These are phyloP conservation scores for Jatropha curcas DNA, from an alignment of 345 rosid genomes.

Conservation along the genomic window DNA sequence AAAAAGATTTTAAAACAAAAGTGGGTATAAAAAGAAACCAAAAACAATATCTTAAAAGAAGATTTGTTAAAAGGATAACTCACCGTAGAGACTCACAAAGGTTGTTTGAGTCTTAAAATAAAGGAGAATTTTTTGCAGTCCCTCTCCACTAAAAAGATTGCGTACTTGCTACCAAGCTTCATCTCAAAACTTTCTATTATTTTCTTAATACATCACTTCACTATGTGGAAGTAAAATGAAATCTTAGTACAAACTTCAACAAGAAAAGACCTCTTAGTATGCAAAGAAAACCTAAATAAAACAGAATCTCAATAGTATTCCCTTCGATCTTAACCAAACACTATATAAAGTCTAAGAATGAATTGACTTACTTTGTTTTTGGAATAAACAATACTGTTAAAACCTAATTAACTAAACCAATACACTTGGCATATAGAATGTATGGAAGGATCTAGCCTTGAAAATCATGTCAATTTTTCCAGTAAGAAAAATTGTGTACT, in stretches of 20 bases:
- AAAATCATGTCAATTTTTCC: not conserved
- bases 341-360: not conserved
- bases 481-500: not conserved
- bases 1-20: not conserved
- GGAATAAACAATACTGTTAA: not conserved
- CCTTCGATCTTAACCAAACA: not conserved
- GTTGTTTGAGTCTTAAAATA: not conserved
- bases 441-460: not conserved
- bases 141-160: not conserved
- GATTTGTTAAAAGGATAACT: too few relatives aligned
- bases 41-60: not conserved
- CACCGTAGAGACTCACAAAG: not conserved
- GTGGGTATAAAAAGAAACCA: not conserved
- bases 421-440: not conserved
- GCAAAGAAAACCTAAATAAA: not conserved
- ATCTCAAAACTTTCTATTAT: not conserved
- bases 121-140: not conserved
- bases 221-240: not conserved
- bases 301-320: not conserved
- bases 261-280: not conserved
- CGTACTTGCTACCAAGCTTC: not conserved
- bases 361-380: too few relatives aligned
- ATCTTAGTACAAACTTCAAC: not conserved
- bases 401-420: conserved; percentile 1
- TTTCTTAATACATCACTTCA: not conserved